Evolutionary conservation across 1,139 yeast species (phyloP), one percentile per base, ranked within the genome.

Genomic region (Yamadazyma songkhlaensis): DNA sequence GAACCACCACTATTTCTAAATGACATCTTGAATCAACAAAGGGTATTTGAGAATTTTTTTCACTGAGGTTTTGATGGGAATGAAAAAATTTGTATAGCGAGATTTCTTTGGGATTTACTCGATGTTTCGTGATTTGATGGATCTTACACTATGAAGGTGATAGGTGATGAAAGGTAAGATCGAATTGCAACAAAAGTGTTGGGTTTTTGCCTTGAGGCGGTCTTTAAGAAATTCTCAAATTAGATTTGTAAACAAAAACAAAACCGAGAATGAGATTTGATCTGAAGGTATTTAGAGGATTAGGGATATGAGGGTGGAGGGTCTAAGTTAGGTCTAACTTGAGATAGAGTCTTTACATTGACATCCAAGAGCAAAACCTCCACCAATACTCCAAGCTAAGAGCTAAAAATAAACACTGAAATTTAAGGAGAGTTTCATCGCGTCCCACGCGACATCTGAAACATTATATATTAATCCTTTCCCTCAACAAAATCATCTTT

Each of bases 1-100:
- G 50, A 46, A 10, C 45, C 38, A 8, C 36, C 41, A 38, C 50
- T 48, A 30, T 46, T 42, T 39, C 50, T 44, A 27, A 38, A 48
- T 5, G 51, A 47, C 51, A 47, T 47, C 17, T 17, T 12, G 9
- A 25, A 10, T n/a, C n/a, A 25, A 25, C 11, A n/a, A 25, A 25
- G 12, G 12, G 12, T 10, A 25, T 10, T 17, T 17, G 20, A 25
- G 12, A 25, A 9, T 25, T 25, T n/a, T 9, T 10, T 10, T 25
- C 13, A n/a, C 12, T 25, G 6, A n/a, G 9, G 14, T 27, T n/a
- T 17, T 17, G 20, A 17, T 17, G 20, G 8, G 14, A 13, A 10
- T n/a, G 28, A 13, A 13, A 25, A 17, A 17, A 27, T 6, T 17
- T 17, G 6, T 17, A 17, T 17, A 17, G 20, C 20, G 20, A 17